Percentiles rank a stretch among this genome's conserved stretches.
Conservation (phyloP, 345 rosid genomes). For the Eutrema japonicum region DNA sequence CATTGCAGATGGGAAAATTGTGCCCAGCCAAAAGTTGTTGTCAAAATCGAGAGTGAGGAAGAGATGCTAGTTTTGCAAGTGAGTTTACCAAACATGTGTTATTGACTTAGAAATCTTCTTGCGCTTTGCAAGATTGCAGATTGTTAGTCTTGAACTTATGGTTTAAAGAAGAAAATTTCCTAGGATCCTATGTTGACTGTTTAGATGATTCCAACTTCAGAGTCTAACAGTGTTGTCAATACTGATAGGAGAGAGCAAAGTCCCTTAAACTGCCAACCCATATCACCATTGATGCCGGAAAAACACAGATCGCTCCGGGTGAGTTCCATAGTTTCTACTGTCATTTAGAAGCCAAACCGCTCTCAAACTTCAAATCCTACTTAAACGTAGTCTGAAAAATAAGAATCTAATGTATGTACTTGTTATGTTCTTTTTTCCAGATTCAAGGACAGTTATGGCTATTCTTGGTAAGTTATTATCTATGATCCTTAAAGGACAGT, state of each 20-base stretch:
- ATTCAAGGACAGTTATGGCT: conserved; percentile 99
- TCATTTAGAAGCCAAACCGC: neutral
- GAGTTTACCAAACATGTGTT: conserved; percentile 46
- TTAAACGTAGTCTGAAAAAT: neutral
- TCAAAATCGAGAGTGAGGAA: conserved; percentile 89
- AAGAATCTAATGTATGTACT: conserved; percentile 20
- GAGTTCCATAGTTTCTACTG: conserved; percentile 46
- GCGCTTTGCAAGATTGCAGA: conserved; percentile 5
- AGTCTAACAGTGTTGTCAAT: conserved; percentile 13
- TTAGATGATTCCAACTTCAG: neutral
- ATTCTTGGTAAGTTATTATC: conserved; percentile 72
- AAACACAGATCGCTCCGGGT: conserved; percentile 98
- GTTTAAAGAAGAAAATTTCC: neutral
- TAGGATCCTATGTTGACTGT: neutral
- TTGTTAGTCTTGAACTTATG: neutral
- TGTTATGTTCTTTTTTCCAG: conserved; percentile 50
- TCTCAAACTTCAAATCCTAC: conserved; percentile 3
- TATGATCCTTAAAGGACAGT: neutral
- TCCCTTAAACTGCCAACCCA: conserved; percentile 85
- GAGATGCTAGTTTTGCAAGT: conserved; percentile 90
- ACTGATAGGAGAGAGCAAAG: conserved; percentile 81
- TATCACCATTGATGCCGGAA: conserved; percentile 96
- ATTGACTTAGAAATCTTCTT: neutral
- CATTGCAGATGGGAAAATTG: conserved; percentile 87
- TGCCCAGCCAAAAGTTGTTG: conserved; percentile 96